Conservation (phyloP, 495 filamentous ascomycete species). For the Sphaerosporella brunnea region DNA sequence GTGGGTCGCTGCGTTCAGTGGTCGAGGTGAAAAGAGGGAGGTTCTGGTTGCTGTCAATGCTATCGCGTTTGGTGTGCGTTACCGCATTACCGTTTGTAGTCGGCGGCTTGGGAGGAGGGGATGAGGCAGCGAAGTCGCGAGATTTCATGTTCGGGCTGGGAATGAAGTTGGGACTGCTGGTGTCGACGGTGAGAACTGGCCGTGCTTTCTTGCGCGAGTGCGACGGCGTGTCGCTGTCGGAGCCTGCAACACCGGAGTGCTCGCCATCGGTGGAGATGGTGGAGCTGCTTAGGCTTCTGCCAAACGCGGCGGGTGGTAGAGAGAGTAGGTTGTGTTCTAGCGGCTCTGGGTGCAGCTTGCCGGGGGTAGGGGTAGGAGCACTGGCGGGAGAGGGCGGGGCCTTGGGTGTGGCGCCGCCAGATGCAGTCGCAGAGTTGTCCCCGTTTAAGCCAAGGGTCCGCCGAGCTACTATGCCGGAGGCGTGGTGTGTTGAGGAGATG, state of each 20-base stretch:
- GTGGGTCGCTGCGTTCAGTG: slow-evolving; percentile 4
- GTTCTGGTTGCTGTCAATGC: slow-evolving; percentile 13
- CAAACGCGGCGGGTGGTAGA: slow-evolving; percentile 18
- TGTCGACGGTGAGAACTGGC: slow-evolving; percentile 6
- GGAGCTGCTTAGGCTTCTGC: slow-evolving; percentile 14
- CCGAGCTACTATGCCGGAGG: background rate
- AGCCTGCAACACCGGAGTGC: background rate
- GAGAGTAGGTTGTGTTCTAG: background rate
- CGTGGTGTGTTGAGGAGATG: slow-evolving; percentile 2
- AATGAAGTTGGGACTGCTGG: too few relatives aligned
- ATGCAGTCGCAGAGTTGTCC: background rate
- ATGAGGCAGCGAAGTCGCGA: background rate
- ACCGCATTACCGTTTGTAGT: background rate
- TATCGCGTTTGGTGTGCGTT: slow-evolving; percentile 14
- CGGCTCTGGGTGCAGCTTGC: background rate
- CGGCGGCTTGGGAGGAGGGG: too few relatives aligned
- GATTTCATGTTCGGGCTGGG: background rate
- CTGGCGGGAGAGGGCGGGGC: background rate
- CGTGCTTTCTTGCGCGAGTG: background rate
- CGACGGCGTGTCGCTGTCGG: slow-evolving; percentile 3
- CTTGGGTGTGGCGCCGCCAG: slow-evolving; percentile 11
- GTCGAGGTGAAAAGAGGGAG: slow-evolving; percentile 4
- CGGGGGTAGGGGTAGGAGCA: slow-evolving; percentile 8
- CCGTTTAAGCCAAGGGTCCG: slow-evolving; percentile 8
- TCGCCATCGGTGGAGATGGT: slow-evolving; percentile 24